phyloP scores from a whole-genome alignment of 148 eudicot genomes.

The Diospyros kaki region DNA sequence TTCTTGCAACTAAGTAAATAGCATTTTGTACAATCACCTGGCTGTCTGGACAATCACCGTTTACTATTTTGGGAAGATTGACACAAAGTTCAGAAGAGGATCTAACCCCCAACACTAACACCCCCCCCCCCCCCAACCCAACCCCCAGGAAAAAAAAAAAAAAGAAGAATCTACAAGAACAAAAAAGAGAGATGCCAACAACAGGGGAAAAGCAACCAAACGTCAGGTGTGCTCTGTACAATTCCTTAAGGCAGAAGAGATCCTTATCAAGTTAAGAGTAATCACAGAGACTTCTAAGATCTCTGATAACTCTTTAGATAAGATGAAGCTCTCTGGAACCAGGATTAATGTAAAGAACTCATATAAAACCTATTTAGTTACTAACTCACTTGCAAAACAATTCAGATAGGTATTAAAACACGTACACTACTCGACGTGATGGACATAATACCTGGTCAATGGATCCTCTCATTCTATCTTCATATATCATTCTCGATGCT shows the following conservation, averaged over 20 bases:
- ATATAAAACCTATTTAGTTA: neutral
- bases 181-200: no score
- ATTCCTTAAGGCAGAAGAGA: neutral
- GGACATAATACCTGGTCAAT: constrained; percentile 74
- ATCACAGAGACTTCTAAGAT: neutral
- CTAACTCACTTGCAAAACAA: neutral
- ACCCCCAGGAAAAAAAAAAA: neutral
- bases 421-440: neutral
- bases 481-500: constrained; percentile 92
- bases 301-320: neutral
- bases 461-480: constrained; percentile 99
- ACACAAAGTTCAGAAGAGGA: no score
- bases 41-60: no score
- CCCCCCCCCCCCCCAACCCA: neutral
- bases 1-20: neutral
- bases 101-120: neutral
- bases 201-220: neutral
- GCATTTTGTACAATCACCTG: no score
- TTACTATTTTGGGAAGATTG: no score
- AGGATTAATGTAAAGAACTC: neutral
- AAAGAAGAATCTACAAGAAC: no score
- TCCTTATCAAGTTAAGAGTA: neutral
- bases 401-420: constrained; percentile 4
- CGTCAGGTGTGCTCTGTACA: neutral
- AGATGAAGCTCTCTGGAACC: neutral